These are phyloP conservation scores for Lathyrus sativus DNA, from an alignment of 306 rosid species.

Conservation along the genomic window DNA sequence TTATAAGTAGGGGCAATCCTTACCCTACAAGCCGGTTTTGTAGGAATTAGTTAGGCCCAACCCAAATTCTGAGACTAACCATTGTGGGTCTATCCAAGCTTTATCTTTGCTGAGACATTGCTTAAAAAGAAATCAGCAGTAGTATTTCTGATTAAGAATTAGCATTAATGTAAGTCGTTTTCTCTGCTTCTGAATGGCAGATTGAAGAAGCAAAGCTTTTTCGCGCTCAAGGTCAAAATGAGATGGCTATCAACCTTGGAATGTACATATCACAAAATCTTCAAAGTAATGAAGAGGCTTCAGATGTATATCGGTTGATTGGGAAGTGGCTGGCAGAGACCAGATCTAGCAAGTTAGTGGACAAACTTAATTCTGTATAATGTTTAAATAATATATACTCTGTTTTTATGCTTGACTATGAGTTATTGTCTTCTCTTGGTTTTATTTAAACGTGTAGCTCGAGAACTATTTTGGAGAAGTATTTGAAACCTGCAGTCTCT, in stretches of 20 bases:
- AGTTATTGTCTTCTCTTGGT: conserved; percentile 20
- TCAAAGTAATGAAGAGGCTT: conserved; percentile 64
- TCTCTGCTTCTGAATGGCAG: conserved; percentile 50
- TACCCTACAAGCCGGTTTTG: no score
- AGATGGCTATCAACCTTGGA: conserved; percentile 92
- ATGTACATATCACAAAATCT: conserved; percentile 60
- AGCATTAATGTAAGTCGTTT: neutral
- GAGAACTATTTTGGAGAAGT: conserved; percentile 91
- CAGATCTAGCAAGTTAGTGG: conserved; percentile 87
- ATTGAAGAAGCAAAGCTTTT: conserved; percentile 97
- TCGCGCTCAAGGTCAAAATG: conserved; percentile 89
- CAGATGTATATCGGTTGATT: conserved; percentile 81
- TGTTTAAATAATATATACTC: conserved; percentile 1
- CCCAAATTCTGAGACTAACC: no score
- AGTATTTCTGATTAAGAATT: neutral
- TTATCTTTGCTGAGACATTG: conserved; percentile 15
- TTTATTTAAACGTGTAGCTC: conserved; percentile 63
- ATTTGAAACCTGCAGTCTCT: conserved; percentile 87
- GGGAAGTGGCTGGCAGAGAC: conserved; percentile 99
- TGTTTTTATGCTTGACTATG: conserved; percentile 13
- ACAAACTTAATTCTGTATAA: conserved; percentile 27
- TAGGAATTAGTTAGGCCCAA: no score
- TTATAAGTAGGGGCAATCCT: no score
- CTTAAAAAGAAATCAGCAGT: conserved; percentile 23
- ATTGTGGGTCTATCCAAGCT: no score